Evolutionary conservation across 148 eudicot species (phyloP), one percentile per base, ranked within the genome.

Genomic region (Limonium bicolor): DNA sequence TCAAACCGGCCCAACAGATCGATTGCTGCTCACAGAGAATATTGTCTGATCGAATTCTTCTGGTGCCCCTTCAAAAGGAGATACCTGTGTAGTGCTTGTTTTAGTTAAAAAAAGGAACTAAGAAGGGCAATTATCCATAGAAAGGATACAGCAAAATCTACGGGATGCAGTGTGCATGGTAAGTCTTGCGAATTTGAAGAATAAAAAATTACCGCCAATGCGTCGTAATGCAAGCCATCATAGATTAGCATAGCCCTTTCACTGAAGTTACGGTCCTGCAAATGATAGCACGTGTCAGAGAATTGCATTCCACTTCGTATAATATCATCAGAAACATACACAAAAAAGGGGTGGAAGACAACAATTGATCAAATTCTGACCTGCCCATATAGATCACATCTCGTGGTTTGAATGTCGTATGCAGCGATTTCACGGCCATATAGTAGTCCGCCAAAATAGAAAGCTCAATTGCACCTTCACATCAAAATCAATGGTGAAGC

Each of bases 341-440:
- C n/a, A n/a, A n/a, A n/a, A n/a, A n/a, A n/a, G n/a, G n/a, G n/a
- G n/a, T n/a, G n/a, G n/a, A n/a, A n/a, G 23, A 39, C 44, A 35
- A 49, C 40, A 26, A 46, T n/a, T 45, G 7, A 4, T 16, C 28
- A 11, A 39, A 36, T 32, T 34, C 69, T 63, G 43, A 80, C 99
- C 99, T 90, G 95, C 50, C 99, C 99, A 68, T 90, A 90, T 73
- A 90, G 48, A 72, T 84, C 95, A 65, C 95, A 90, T 39, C 99
- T 60, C 33, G 78, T 63, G 34, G 95, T 85, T 60, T 90, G 99
- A 36, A 90, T 90, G 65, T 90, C 99, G 65, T 77, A 85, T 6
- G 94, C 99, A 45, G 88, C 99, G 48, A 90, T 85, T 58, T 90
- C 99, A 17, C 93, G 88, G 20, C 86, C 95, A 60, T 80, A 55